Percentiles rank a stretch among this genome's conserved stretches.
phyloP scores from a whole-genome alignment of 148 eudicot species.

The Diospyros lotus region DNA sequence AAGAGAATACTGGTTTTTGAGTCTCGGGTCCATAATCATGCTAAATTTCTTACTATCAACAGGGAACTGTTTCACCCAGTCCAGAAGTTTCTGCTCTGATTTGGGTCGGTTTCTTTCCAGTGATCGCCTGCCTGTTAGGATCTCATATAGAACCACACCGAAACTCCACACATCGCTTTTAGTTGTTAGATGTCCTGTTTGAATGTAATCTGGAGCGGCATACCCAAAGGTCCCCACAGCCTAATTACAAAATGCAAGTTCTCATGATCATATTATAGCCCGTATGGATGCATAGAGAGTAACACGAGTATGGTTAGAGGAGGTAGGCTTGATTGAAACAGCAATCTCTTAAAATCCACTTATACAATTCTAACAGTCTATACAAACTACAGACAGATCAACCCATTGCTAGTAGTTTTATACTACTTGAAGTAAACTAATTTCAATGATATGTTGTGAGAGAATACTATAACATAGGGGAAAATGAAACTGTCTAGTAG shows the following conservation, averaged over 20 bases:
- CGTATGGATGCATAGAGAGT: too few species aligned
- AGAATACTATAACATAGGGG: too few species aligned
- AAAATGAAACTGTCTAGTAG: too few species aligned
- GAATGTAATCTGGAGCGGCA: slow-evolving; percentile 91
- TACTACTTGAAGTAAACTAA: too few species aligned
- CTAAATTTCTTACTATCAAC: slow-evolving; percentile 50
- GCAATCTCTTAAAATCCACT: too few species aligned
- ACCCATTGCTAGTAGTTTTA: too few species aligned
- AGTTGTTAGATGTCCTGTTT: slow-evolving; percentile 71
- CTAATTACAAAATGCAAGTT: slow-evolving; percentile 28
- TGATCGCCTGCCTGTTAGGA: slow-evolving; percentile 67
- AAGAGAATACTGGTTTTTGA: slow-evolving; percentile 52
- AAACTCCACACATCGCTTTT: slow-evolving; percentile 92
- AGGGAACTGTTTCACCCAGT: slow-evolving; percentile 71
- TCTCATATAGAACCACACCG: slow-evolving; percentile 83
- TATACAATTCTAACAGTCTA: too few species aligned
- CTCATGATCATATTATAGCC: neutral
- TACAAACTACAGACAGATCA: too few species aligned
- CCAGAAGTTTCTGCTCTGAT: slow-evolving; percentile 57
- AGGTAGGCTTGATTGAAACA: too few species aligned
- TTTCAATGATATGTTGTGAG: too few species aligned
- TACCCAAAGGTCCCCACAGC: slow-evolving; percentile 92
- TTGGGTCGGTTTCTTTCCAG: slow-evolving; percentile 60
- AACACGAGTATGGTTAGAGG: too few species aligned
- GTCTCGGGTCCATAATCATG: slow-evolving; percentile 56